A percentile compares a stretch with the other conserved stretches of the same genome.
These are phyloP conservation scores for Trichoderma asperelloides DNA, from an alignment of 495 filamentous ascomycete genomes.

Conservation along the genomic window DNA sequence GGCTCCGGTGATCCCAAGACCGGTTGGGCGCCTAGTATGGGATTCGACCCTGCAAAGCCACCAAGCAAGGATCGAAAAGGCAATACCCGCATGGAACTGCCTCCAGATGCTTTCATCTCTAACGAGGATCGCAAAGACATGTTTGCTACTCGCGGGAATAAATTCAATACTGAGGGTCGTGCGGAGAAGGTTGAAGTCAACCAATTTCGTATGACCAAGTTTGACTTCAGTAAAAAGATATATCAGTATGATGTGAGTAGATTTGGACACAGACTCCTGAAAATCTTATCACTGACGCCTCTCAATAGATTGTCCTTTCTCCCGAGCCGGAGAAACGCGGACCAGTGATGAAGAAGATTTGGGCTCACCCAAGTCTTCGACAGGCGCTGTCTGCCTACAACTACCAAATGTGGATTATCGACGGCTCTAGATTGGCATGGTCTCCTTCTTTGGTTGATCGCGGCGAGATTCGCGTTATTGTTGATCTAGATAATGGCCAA, in stretches of 20 bases:
- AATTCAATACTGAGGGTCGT: slow-evolving; percentile 50
- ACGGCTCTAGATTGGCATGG: slow-evolving; percentile 75
- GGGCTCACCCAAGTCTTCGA: slow-evolving; percentile 55
- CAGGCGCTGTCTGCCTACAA: slow-evolving; percentile 31
- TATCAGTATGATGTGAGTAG: slow-evolving; percentile 81
- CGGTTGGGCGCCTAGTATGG: slow-evolving; percentile 16
- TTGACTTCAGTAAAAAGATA: slow-evolving; percentile 43
- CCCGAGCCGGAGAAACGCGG: slow-evolving; percentile 46
- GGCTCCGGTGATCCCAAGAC: slow-evolving; percentile 8
- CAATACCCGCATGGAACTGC: slow-evolving; percentile 35
- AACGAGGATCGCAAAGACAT: slow-evolving; percentile 16
- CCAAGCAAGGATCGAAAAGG: slow-evolving; percentile 13
- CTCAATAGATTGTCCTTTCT: slow-evolving; percentile 51
- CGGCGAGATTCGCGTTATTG: slow-evolving; percentile 31
- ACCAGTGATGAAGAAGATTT: slow-evolving; percentile 60
- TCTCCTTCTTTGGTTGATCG: slow-evolving; percentile 35
- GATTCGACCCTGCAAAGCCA: slow-evolving; percentile 23
- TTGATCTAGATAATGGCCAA: slow-evolving; percentile 61
- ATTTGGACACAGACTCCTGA: not conserved
- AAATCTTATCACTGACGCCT: not conserved
- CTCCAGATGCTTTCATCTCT: slow-evolving; percentile 32
- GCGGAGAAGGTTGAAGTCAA: slow-evolving; percentile 57
- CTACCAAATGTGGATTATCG: slow-evolving; percentile 53
- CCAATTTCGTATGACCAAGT: slow-evolving; percentile 52
- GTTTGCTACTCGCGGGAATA: not conserved